These are phyloP conservation scores for Lophiotrema nucula DNA, from an alignment of 495 filamentous ascomycete species.

Conservation along the genomic window DNA sequence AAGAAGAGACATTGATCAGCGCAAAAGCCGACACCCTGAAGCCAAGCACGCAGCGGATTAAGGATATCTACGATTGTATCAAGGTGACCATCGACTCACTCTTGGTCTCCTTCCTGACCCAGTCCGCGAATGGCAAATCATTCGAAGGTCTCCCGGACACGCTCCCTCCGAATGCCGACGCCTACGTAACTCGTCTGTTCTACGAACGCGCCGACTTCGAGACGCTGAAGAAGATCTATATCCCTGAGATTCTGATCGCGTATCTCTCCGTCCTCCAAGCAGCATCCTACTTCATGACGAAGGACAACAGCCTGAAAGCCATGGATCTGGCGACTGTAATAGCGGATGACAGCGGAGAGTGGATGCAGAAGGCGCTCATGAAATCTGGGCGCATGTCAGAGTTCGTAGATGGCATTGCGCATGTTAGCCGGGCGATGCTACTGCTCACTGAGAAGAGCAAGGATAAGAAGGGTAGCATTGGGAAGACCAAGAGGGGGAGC, in stretches of 20 bases:
- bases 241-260: constrained; percentile 79
- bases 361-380: constrained; percentile 64
- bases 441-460: constrained; percentile 50
- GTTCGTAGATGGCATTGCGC: constrained; percentile 71
- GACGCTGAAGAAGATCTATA: constrained; percentile 66
- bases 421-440: constrained; percentile 71
- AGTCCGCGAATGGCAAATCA: not conserved
- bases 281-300: constrained; percentile 60
- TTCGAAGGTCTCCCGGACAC: not conserved
- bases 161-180: not conserved
- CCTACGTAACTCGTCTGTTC: constrained; percentile 9
- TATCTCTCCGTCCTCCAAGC: constrained; percentile 73
- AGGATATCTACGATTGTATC: constrained; percentile 24
- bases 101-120: not conserved
- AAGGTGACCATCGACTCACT: not conserved
- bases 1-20: constrained; percentile 43
- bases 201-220: constrained; percentile 27
- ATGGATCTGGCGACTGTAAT: constrained; percentile 74
- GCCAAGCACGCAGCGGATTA: constrained; percentile 11
- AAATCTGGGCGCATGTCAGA: constrained; percentile 69
- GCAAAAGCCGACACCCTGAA: constrained; percentile 10
- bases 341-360: constrained; percentile 58
- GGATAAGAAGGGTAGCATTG: not conserved
- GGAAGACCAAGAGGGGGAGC: constrained; percentile 30
- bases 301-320: constrained; percentile 66